Percentiles rank a stretch among this genome's conserved stretches.
These are phyloP conservation scores for Aspergillus biplanus DNA, from an alignment of 495 filamentous ascomycete species.

Conservation along the genomic window DNA sequence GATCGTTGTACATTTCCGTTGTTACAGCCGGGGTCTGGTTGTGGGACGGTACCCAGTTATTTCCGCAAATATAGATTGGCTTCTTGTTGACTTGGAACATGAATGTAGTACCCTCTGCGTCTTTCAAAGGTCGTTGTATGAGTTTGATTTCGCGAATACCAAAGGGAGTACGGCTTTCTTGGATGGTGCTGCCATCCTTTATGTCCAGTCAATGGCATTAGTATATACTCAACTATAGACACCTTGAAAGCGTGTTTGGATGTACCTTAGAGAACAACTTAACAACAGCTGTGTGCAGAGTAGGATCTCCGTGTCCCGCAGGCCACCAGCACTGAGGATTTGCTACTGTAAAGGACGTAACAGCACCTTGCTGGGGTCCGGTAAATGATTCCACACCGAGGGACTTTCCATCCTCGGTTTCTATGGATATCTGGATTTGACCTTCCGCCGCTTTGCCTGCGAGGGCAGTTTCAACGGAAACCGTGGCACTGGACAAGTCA, in stretches of 20 bases:
- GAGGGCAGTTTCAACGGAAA: not conserved
- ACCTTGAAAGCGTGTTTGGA: too few species aligned
- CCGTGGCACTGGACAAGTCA: not conserved
- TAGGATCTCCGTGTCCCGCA: not conserved
- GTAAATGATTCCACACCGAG: not conserved
- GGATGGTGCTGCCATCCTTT: not conserved
- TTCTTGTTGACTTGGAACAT: conserved; percentile 14
- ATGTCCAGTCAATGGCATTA: not conserved
- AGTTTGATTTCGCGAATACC: conserved; percentile 8
- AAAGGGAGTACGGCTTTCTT: not conserved
- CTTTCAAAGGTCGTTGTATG: conserved; percentile 1
- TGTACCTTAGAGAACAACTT: not conserved
- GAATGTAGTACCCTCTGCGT: not conserved
- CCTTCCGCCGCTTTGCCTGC: not conserved
- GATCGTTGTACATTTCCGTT: not conserved
- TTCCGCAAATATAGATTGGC: conserved; percentile 14
- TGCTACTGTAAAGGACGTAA: not conserved
- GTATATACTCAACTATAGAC: not conserved
- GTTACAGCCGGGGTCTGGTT: conserved; percentile 8
- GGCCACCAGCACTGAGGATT: not conserved
- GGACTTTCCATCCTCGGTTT: not conserved
- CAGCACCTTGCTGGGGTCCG: not conserved
- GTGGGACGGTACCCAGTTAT: conserved; percentile 9
- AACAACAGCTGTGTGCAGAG: not conserved
- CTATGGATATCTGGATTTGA: not conserved